Base-by-base conservation (phyloP, 306 rosid species). In the Arachis hypogaea region DNA sequence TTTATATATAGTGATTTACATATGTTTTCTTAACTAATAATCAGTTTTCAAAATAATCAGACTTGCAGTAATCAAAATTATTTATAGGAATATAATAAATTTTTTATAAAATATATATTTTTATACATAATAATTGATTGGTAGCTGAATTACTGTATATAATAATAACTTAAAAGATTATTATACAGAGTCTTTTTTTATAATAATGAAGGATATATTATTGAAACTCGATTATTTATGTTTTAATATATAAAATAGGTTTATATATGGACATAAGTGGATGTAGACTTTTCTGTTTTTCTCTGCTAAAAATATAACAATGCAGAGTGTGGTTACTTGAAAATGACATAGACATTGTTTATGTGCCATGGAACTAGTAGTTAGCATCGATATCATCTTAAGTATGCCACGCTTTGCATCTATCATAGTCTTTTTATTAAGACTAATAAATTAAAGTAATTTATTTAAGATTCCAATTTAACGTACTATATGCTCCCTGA, bases 321-420 rank as follows among this genome's bases (percentile, higher is more conserved):
- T 46, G 12, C 8, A 36, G 62, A 11, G 50, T 66, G 22, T 77
- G 41, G 57, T 66, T 18, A 43, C 14, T 59, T 62, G 83, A 72
- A 63, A 79, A 30, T 7, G 68, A 69, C 80, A 62, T 29, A 18
- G 3, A 18, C 61, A 45, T 30, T 43, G 11, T 60, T 7, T 67
- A 33, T 60, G 7, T 3, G 55, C 46, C 67, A 63, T 61, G 67
- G 36, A 65, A 66, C 74, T 4, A 59, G 66, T 28, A 11, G 44
- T 30, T 75, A 3, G 43, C 79, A 33, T 79, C 49, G 41, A 59
- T 73, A 73, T 51, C 66, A 50, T 28, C n/a, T 63, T 12, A 72
- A 14, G 64, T 12, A 72, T 11, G 64, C 73, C 82, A 71, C 70
- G 73, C 77, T 7, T 28, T 4, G 29, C 63, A 52, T 59, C 51